Conservation (phyloP, 805 yeast species). For the Wickerhamiella slavikovae region DNA sequence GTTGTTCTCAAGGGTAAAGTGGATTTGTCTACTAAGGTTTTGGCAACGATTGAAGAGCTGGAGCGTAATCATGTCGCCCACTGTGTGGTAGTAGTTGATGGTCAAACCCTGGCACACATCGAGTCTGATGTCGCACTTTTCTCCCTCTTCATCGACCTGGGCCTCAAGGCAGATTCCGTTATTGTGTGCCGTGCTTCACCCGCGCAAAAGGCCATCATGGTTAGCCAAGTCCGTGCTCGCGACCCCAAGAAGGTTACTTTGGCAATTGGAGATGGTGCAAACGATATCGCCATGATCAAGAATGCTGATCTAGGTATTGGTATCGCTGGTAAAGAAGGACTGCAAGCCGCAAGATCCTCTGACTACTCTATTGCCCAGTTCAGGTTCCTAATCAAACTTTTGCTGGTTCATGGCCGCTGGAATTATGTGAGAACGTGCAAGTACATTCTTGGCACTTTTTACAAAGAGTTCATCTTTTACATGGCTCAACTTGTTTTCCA, state of each 20-base stretch:
- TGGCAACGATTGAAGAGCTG: conserved; percentile 56
- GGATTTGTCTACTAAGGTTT: conserved; percentile 46
- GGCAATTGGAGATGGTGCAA: conserved; percentile 98
- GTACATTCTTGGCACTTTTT: conserved; percentile 82
- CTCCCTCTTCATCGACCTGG: conserved; percentile 63
- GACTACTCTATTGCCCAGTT: conserved; percentile 94
- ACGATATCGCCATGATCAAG: conserved; percentile 97
- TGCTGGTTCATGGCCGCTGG: conserved; percentile 89
- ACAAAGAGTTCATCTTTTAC: conserved; percentile 81
- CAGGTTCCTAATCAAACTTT: conserved; percentile 56
- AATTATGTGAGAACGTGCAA: conserved; percentile 82
- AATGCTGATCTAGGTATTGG: conserved; percentile 97
- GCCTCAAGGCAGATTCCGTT: conserved; percentile 75
- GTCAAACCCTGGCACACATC: conserved; percentile 56
- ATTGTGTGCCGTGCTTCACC: conserved; percentile 95
- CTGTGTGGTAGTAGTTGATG: conserved; percentile 86
- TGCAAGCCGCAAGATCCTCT: conserved; percentile 88
- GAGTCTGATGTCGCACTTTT: conserved; percentile 55
- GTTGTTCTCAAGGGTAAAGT: conserved; percentile 35
- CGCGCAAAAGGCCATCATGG: conserved; percentile 86
- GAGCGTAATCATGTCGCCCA: conserved; percentile 67
- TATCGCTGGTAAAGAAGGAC: conserved; percentile 90
- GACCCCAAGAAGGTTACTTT: conserved; percentile 56
- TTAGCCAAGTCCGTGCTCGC: conserved; percentile 51
- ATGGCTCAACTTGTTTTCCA: conserved; percentile 78